These are phyloP conservation scores for Blepharisma japonicum DNA, from an alignment of 73 alveolate genomes.

Conservation along the genomic window DNA sequence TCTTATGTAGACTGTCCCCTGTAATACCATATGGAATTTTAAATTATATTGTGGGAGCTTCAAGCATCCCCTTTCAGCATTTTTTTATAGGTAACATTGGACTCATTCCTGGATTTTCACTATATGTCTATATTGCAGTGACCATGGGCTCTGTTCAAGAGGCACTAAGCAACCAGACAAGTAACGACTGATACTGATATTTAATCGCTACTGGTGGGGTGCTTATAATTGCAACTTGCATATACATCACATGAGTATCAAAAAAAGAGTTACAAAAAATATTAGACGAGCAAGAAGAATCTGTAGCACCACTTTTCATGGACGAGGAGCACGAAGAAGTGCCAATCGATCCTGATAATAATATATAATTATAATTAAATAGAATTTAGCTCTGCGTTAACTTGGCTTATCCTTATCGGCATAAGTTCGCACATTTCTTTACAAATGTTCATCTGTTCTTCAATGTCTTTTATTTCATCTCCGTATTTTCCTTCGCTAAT, in stretches of 20 bases:
- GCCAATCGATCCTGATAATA: too few species aligned
- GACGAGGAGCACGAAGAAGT: too few species aligned
- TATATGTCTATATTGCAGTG: conserved; percentile 27
- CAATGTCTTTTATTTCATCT: conserved; percentile 46
- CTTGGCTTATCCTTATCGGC: conserved; percentile 66
- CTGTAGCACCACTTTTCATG: too few species aligned
- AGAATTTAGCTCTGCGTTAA: not conserved
- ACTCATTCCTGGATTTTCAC: conserved; percentile 23
- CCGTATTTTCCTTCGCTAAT: conserved; percentile 50
- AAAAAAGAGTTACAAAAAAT: not conserved
- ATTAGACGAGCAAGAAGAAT: not conserved
- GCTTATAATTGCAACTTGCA: not conserved
- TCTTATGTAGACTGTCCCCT: conserved; percentile 3
- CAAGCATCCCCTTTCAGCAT: not conserved
- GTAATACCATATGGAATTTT: conserved; percentile 7
- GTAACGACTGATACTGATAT: not conserved
- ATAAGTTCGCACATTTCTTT: conserved; percentile 83
- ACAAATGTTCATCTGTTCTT: conserved; percentile 73
- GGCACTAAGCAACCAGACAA: conserved; percentile 4
- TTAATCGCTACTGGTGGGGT: not conserved
- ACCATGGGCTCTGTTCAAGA: conserved; percentile 25
- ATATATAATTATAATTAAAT: too few species aligned
- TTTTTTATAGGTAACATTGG: conserved; percentile 20
- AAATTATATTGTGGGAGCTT: conserved; percentile 17
- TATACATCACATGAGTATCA: not conserved